These are phyloP conservation scores for Cytospora piceicola DNA, from an alignment of 2,329 filamentous ascomycete genomes.

Conservation along the genomic window DNA sequence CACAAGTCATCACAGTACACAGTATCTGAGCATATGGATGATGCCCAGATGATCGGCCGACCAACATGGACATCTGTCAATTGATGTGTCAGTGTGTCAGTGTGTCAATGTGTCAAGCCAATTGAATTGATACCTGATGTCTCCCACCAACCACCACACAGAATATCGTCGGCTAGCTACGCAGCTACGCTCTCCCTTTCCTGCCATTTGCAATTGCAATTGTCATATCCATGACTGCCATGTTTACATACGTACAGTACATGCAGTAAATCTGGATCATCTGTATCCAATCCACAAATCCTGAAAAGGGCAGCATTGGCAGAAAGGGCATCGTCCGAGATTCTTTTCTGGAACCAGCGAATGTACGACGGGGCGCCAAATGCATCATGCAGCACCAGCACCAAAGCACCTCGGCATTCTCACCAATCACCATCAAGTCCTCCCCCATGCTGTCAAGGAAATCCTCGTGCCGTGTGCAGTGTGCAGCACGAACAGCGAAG, in stretches of 20 bases:
- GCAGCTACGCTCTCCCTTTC: neutral
- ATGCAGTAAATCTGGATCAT: neutral
- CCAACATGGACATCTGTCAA: neutral
- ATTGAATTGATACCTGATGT: neutral
- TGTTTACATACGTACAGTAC: neutral
- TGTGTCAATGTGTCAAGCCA: neutral
- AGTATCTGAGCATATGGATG: too few species aligned
- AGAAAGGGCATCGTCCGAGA: neutral
- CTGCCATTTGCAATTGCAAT: neutral
- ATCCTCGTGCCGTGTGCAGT: neutral
- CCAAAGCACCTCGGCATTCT: neutral
- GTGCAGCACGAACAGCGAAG: constrained; percentile 4
- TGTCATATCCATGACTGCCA: constrained; percentile 1
- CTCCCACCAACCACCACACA: neutral
- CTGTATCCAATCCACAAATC: neutral
- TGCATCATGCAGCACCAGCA: neutral
- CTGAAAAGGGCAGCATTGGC: neutral
- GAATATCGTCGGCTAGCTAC: too few species aligned
- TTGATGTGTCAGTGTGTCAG: neutral
- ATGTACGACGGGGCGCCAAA: neutral
- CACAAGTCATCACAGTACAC: too few species aligned
- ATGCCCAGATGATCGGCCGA: neutral
- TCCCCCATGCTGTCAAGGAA: neutral
- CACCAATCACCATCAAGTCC: neutral
- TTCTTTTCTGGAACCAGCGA: neutral